Evolutionary conservation across 2,329 filamentous ascomycete genomes (phyloP), one percentile per base, ranked within the genome.

Genomic region (Gaeumannomyces sp.): DNA sequence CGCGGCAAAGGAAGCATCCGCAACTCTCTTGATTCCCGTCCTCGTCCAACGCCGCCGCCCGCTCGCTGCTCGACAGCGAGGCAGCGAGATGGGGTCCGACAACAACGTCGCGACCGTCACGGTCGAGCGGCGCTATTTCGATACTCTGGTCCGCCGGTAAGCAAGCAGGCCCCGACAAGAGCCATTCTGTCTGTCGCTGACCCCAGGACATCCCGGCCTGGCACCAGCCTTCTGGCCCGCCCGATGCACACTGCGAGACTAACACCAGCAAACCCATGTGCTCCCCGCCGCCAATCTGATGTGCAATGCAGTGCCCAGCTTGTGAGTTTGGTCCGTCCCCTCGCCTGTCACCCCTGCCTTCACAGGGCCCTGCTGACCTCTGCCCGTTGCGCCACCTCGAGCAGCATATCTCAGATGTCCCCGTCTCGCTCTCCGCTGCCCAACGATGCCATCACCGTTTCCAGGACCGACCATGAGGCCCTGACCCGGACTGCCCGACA

Each of bases 141-240:
- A 89, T 70, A 83, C 85, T 65, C 77, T 89, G 60, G 72, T 88
- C 64, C 81, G 83, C 72, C 83, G 85, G 88, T 89, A 75, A 78
- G 81, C 74, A 28, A 57, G 61, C 27, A 53, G n/a, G n/a, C 31
- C 13, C 11, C 33, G 33, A 50, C 14, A 61, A 28, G n/a, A 33
- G 8, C 58, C 58, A 31, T 7, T 10, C 31, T 27, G 22, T 10
- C 27, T 61, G 14, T 16, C 31, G 13, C 28, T 16, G 5, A 10
- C 45, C 61, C 57, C 45, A 53, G 45, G 45, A 4, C 45, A n/a
- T 25, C 22, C 45, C 45, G 22, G 19, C 22, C 45, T 53, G 45
- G 22, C 45, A 53, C 22, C 45, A 7, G 19, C 57, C 19, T 28
- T 19, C 14, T 45, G 38, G 38, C 25, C 57, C 57, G 57, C 25